phyloP scores from a whole-genome alignment of 257 asterid genomes.

The Apocynum venetum region DNA sequence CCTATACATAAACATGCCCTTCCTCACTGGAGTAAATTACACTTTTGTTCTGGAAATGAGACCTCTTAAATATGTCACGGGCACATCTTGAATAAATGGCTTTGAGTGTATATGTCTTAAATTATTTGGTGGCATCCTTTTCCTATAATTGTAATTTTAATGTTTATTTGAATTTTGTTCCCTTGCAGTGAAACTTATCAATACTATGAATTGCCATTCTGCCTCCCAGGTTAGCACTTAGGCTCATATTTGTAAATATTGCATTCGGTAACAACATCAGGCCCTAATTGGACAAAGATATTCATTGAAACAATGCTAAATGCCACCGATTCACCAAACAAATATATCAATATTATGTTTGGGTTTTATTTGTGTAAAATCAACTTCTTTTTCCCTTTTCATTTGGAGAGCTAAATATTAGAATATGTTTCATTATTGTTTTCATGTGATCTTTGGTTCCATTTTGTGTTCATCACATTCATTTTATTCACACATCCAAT shows the following conservation, averaged over 20 bases:
- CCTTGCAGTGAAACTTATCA: conserved; percentile 91
- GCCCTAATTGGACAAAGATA: not conserved
- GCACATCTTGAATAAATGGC: not conserved
- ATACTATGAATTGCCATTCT: conserved; percentile 80
- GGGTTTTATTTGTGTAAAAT: not conserved
- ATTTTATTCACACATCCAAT: not conserved
- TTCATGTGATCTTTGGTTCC: not conserved
- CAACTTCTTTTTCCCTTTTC: not conserved
- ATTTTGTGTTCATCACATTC: not conserved
- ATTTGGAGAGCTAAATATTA: not conserved
- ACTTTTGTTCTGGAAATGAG: not conserved
- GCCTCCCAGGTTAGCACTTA: conserved; percentile 78
- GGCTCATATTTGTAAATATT: conserved; percentile 19
- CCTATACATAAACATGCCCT: not conserved
- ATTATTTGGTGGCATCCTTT: conserved; percentile 10
- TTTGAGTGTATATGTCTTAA: not conserved
- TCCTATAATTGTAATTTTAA: conserved; percentile 24
- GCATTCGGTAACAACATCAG: not conserved
- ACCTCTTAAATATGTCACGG: not conserved
- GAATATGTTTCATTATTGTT: not conserved
- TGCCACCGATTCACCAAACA: not conserved
- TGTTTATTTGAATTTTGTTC: conserved; percentile 25
- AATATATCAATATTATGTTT: not conserved
- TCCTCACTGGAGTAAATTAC: not conserved
- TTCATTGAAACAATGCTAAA: not conserved